Evolutionary conservation across 345 rosid species (phyloP), one percentile per base, ranked within the genome.

Genomic region (Bruguiera parviflora): DNA sequence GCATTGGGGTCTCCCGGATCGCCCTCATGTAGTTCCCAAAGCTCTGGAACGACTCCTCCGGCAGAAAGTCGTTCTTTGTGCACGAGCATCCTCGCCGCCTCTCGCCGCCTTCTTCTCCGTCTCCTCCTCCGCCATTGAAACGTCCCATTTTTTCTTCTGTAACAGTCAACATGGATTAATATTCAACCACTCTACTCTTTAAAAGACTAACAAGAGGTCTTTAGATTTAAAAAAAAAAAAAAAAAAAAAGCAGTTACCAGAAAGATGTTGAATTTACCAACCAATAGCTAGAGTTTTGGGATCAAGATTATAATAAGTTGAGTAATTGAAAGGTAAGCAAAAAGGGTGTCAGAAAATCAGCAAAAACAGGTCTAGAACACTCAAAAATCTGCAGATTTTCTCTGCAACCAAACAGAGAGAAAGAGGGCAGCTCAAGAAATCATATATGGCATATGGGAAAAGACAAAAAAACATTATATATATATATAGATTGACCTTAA

Each of bases 31-130:
- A 94, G 73, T 82, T 91, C 8, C 80, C 83, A 67, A 81, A 73
- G 80, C 80, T 89, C 79, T 78, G 43, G 74, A 94, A 91, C 63
- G 97, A 94, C 69, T 91, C 95, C 21, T 88, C 98, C 0, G 98
- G 98, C 13, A 93, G 78, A 77, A 93, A 93, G 77, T 91, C 96
- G 15, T 75, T 73, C 61, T 85, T 89, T 0, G 87, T 60, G 81
- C 98, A 93, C 6, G 86, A 84, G 66, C 98, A 93, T 0, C 82
- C 84, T 81, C 96, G 73, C 80, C 84, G 73, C 53, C 89, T 81
- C 2, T 79, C 61, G 21, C 84, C 84, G 24, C 37, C 86, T 7
- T 67, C 83, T 32, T 61, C 81, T 0, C 72, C 73, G 35, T 2
- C 53, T 10, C 33, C 75, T 20, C 35, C 73, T 7, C 32, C 58